These are phyloP conservation scores for Cornus suecica DNA, from an alignment of 148 eudicot species.

Conservation along the genomic window DNA sequence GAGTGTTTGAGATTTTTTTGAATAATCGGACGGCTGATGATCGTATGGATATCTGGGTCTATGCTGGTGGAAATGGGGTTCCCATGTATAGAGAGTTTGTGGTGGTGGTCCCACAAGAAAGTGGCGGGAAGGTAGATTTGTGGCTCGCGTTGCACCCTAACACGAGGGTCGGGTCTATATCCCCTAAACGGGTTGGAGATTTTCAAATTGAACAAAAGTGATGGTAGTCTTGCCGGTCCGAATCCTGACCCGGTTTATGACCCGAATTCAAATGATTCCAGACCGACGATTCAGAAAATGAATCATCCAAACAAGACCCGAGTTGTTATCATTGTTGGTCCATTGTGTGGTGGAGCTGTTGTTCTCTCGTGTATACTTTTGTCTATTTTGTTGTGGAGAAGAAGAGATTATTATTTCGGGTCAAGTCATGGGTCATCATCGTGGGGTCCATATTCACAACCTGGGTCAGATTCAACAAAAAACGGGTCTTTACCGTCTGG, in stretches of 20 bases:
- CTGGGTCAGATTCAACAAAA: neutral
- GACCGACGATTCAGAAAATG: neutral
- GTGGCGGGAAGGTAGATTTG: neutral
- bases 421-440: neutral
- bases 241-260: neutral
- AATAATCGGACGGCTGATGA: neutral
- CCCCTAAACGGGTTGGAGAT: neutral
- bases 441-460: neutral
- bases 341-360: neutral
- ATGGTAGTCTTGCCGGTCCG: neutral
- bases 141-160: constrained; percentile 4
- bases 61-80: neutral
- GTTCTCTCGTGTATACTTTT: neutral
- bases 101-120: neutral
- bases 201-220: neutral
- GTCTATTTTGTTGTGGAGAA: neutral
- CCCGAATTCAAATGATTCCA: neutral
- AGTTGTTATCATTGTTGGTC: neutral
- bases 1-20: neutral
- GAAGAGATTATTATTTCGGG: neutral
- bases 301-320: neutral
- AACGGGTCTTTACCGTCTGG: neutral
- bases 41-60: neutral
- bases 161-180: neutral
- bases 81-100: neutral